These are phyloP conservation scores for Ganoderma boninense DNA, from an alignment of 1,284 basidiomycete genomes.

Conservation along the genomic window DNA sequence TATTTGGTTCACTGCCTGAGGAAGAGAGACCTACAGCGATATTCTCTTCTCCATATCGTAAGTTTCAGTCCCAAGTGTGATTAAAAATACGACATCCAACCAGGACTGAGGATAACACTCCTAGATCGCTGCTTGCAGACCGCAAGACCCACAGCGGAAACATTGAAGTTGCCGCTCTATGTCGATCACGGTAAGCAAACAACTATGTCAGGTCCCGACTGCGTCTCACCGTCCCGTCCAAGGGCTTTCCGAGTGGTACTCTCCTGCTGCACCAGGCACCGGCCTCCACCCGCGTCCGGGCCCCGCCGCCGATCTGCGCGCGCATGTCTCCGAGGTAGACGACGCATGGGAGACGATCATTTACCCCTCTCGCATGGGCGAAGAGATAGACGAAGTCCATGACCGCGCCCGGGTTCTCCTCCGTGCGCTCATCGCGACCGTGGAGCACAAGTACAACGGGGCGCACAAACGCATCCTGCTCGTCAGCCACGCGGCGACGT, in stretches of 20 bases:
- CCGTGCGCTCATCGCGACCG: conserved; percentile 55
- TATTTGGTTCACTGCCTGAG: conserved; percentile 71
- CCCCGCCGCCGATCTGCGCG: conserved; percentile 56
- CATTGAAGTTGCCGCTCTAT: conserved; percentile 73
- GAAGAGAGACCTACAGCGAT: conserved; percentile 79
- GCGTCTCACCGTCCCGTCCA: background rate
- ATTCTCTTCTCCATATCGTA: conserved; percentile 83
- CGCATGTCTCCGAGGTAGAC: conserved; percentile 69
- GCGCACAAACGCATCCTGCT: conserved; percentile 65
- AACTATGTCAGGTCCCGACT: too few species aligned
- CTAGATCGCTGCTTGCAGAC: conserved; percentile 89
- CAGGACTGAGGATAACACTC: too few species aligned
- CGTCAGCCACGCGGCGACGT: conserved; percentile 83
- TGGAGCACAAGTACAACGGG: conserved; percentile 54
- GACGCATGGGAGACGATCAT: conserved; percentile 69
- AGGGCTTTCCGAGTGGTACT: conserved; percentile 90
- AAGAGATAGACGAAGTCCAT: conserved; percentile 72
- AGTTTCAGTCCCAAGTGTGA: conserved; percentile 32
- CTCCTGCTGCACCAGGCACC: conserved; percentile 70
- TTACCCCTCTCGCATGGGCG: conserved; percentile 78
- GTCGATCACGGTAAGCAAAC: conserved; percentile 74
- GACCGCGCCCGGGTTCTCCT: conserved; percentile 65
- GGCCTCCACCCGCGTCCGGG: conserved; percentile 79
- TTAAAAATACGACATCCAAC: too few species aligned
- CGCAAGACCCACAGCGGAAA: conserved; percentile 65